Percentiles rank a stretch among this genome's conserved stretches.
Conservation (phyloP, 75 land plant species). For the Pinus taeda region DNA sequence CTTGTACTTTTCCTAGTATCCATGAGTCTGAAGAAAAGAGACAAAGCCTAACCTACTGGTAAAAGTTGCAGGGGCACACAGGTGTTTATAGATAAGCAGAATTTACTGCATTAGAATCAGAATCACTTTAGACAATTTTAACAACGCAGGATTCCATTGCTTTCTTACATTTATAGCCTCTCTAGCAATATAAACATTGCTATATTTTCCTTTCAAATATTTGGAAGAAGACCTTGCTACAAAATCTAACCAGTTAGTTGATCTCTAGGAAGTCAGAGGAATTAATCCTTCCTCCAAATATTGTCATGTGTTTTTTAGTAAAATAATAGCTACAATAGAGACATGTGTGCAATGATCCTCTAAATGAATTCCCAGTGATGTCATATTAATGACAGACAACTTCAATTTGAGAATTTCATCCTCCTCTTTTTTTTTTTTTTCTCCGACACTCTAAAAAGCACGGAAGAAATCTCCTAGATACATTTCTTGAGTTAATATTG, state of each 20-base stretch:
- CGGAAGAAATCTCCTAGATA: slow-evolving; percentile 71
- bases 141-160: slow-evolving; percentile 62
- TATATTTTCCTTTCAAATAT: no score
- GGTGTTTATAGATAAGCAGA: slow-evolving; percentile 56
- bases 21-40: slow-evolving; percentile 83
- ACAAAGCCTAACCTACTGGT: slow-evolving; percentile 66
- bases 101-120: slow-evolving; percentile 12
- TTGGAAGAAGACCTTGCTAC: no score
- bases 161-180: slow-evolving; percentile 32
- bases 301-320: no score
- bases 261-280: no score
- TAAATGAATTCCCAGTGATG: slow-evolving; percentile 56
- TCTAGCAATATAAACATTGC: no score
- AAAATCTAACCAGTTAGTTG: no score
- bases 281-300: no score
- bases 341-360: slow-evolving; percentile 91
- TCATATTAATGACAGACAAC: slow-evolving; percentile 57
- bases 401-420: slow-evolving; percentile 46
- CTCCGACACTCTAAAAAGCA: slow-evolving; percentile 65
- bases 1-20: slow-evolving; percentile 1
- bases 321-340: slow-evolving; percentile 57
- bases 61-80: slow-evolving; percentile 46
- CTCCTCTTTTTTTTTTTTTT: no score
- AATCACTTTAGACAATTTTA: slow-evolving; percentile 22
- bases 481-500: slow-evolving; percentile 60